phyloP scores from a whole-genome alignment of 768 basidiomycete genomes.

The Tylopilus rubrobrunneus region DNA sequence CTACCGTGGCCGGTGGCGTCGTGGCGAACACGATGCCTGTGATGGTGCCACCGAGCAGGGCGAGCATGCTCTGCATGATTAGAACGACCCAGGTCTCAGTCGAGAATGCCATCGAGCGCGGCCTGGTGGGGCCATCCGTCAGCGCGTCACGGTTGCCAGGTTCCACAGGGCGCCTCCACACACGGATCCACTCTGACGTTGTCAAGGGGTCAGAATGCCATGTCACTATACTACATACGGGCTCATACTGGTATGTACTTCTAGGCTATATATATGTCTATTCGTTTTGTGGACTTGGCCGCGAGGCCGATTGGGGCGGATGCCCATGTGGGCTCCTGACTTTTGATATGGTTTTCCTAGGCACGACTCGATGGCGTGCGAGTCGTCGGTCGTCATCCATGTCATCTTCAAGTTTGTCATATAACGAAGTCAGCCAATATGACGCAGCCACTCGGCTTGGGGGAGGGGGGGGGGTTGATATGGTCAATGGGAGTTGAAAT shows the following conservation, averaged over 20 bases:
- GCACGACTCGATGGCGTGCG: neutral
- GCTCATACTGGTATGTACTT: neutral
- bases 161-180: neutral
- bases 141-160: neutral
- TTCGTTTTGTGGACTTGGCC: neutral
- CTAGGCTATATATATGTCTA: neutral
- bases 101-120: too few species aligned
- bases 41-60: too few species aligned
- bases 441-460: too few species aligned
- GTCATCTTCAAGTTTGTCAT: neutral
- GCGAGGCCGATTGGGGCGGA: too few species aligned
- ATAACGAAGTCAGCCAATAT: too few species aligned
- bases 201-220: neutral
- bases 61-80: too few species aligned
- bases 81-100: too few species aligned
- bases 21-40: too few species aligned
- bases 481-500: too few species aligned
- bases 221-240: neutral
- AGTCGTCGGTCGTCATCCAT: neutral
- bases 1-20: too few species aligned
- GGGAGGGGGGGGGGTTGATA: too few species aligned
- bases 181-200: neutral
- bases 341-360: neutral
- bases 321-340: too few species aligned
- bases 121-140: neutral